Percentiles rank a stretch among this genome's conserved stretches.
Conservation (phyloP, 495 filamentous ascomycete genomes). For the Talaromyces proteolyticus region DNA sequence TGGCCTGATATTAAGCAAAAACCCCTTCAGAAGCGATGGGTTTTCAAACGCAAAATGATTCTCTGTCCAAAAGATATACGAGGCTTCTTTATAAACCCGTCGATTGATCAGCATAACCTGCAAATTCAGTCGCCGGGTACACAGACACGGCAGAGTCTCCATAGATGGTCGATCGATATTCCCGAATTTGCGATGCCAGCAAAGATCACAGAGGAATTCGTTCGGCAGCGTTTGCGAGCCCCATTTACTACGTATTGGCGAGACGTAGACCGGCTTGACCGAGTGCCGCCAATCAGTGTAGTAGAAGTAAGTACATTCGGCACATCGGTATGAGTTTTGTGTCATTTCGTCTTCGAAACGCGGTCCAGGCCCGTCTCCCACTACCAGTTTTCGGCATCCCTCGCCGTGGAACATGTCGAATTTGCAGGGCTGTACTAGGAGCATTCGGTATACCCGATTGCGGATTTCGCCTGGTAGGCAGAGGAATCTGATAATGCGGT, state of each 20-base stretch:
- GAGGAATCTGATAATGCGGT: constrained; percentile 11
- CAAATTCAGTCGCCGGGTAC: constrained; percentile 12
- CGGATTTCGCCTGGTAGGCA: constrained; percentile 18
- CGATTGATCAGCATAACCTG: constrained; percentile 16
- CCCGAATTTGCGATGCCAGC: constrained; percentile 11
- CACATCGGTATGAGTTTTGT: neutral
- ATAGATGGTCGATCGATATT: neutral
- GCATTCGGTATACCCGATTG: constrained; percentile 14
- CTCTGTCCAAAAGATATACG: constrained; percentile 19
- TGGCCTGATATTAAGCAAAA: constrained; percentile 11
- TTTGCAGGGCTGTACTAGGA: constrained; percentile 23
- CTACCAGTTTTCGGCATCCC: constrained; percentile 1
- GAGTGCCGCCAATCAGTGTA: neutral
- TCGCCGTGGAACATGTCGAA: constrained; percentile 11
- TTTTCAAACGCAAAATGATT: constrained; percentile 23
- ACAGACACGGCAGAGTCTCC: constrained; percentile 14
- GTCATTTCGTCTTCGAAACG: neutral
- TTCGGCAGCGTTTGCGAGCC: constrained; percentile 10
- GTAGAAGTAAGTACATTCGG: neutral
- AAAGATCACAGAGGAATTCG: constrained; percentile 16
- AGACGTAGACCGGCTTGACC: neutral
- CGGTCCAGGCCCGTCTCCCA: neutral
- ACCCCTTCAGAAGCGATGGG: constrained; percentile 9
- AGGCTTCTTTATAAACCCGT: constrained; percentile 17
- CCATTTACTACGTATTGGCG: constrained; percentile 18